phyloP scores from a whole-genome alignment of 2,329 filamentous ascomycete genomes.

The Aspergillus phoenicis region DNA sequence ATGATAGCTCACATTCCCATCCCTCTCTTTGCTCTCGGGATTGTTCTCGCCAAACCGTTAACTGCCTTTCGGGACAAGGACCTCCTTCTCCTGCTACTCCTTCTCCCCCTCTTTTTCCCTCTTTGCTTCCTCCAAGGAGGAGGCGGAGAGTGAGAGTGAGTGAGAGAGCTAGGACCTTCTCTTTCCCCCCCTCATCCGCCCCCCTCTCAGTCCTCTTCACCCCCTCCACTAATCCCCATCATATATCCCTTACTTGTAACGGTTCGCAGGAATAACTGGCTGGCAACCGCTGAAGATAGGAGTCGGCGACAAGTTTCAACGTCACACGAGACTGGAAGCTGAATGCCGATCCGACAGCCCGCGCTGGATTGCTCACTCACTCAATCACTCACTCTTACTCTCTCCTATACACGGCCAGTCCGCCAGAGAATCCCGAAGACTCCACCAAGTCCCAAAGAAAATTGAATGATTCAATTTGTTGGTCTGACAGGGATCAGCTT shows the following conservation, averaged over 20 bases:
- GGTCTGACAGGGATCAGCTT: too few species aligned
- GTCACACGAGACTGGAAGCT: constrained; percentile 9
- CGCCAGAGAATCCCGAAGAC: too few species aligned
- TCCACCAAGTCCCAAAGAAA: not conserved
- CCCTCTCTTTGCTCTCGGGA: not conserved
- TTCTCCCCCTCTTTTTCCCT: not conserved
- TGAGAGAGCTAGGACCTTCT: not conserved
- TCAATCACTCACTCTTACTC: too few species aligned
- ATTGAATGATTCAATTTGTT: not conserved
- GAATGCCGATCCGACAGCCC: not conserved
- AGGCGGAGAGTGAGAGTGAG: too few species aligned
- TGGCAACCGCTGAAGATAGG: not conserved
- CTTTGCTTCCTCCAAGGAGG: not conserved
- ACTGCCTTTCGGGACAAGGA: not conserved
- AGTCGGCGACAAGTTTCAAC: constrained; percentile 4
- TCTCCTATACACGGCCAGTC: too few species aligned
- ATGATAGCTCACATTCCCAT: constrained; percentile 7
- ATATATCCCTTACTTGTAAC: constrained; percentile 12
- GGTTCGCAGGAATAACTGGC: constrained; percentile 3
- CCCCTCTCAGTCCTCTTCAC: not conserved
- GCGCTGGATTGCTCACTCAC: too few species aligned
- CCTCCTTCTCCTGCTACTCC: too few species aligned
- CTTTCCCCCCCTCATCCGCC: not conserved
- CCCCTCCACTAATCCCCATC: not conserved
- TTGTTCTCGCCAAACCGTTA: not conserved